phyloP scores from a whole-genome alignment of 495 filamentous ascomycete genomes.

The Aspergillus affinis region DNA sequence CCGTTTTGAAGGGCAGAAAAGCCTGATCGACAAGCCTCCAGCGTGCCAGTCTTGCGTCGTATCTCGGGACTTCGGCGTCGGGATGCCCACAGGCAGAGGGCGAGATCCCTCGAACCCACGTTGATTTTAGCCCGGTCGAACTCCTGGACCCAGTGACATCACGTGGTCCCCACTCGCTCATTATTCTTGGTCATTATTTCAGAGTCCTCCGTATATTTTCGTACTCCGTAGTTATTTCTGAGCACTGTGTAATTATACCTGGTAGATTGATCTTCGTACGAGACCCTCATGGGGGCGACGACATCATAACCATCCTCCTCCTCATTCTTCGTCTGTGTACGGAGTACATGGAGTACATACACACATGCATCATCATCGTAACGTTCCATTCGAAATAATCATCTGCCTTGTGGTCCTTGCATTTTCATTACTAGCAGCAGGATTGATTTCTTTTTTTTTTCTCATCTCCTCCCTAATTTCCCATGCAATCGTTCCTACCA shows the following conservation, averaged over 20 bases:
- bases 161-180: slow-evolving; percentile 3
- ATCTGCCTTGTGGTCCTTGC: neutral
- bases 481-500: neutral
- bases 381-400: neutral
- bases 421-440: neutral
- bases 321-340: no score
- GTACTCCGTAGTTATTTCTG: no score
- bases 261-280: no score
- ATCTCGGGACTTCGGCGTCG: slow-evolving; percentile 9
- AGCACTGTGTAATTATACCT: no score
- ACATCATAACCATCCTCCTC: neutral
- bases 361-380: neutral
- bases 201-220: no score
- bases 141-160: slow-evolving; percentile 12
- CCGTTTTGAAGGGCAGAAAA: slow-evolving; percentile 21
- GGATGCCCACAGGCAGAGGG: neutral
- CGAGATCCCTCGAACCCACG: neutral
- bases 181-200: no score
- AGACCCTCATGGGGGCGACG: neutral
- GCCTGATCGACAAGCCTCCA: slow-evolving; percentile 16
- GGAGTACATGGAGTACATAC: no score
- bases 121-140: neutral
- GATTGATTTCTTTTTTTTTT: slow-evolving; percentile 1
- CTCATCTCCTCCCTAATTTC: neutral
- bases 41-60: slow-evolving; percentile 15